A percentile compares a stretch with the other conserved stretches of the same genome.
Conservation (phyloP, 2,329 filamentous ascomycete genomes). For the Neoscytalidium dimidiatum region DNA sequence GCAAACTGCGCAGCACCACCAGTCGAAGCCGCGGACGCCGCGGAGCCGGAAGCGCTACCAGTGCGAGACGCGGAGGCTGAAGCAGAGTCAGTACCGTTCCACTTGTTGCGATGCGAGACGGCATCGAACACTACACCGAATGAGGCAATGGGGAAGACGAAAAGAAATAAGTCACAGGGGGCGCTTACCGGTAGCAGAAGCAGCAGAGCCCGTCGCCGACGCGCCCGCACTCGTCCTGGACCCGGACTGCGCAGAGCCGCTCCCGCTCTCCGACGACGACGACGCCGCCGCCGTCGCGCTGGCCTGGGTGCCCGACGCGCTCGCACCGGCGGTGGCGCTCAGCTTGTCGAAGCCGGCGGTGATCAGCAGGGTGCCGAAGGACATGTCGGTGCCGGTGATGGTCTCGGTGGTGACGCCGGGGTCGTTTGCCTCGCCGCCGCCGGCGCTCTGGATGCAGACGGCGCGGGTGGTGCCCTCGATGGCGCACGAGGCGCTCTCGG, state of each 20-base stretch:
- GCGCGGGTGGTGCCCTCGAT: slow-evolving; percentile 21
- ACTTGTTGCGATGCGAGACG: background rate
- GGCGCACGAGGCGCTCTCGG: slow-evolving; percentile 26
- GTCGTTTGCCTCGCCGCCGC: slow-evolving; percentile 29
- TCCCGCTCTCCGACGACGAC: background rate
- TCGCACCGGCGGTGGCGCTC: background rate
- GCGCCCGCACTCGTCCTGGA: background rate
- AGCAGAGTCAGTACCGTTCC: background rate
- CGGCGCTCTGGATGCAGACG: slow-evolving; percentile 28
- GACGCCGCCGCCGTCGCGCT: background rate
- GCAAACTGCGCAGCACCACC: slow-evolving; percentile 10
- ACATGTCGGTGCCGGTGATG: slow-evolving; percentile 14
- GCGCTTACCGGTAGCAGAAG: background rate
- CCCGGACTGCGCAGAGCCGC: background rate
- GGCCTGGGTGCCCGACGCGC: background rate
- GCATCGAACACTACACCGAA: background rate
- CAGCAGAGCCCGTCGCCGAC: background rate
- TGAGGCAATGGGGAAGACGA: background rate
- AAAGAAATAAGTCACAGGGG: background rate
- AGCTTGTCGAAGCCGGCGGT: slow-evolving; percentile 23
- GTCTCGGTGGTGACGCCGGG: slow-evolving; percentile 28
- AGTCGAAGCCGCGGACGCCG: background rate
- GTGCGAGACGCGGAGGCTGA: background rate
- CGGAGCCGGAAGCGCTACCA: background rate
- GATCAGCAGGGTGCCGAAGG: slow-evolving; percentile 19